Evolutionary conservation across 768 basidiomycete species (phyloP).

Genomic region (Suillus variegatus): DNA sequence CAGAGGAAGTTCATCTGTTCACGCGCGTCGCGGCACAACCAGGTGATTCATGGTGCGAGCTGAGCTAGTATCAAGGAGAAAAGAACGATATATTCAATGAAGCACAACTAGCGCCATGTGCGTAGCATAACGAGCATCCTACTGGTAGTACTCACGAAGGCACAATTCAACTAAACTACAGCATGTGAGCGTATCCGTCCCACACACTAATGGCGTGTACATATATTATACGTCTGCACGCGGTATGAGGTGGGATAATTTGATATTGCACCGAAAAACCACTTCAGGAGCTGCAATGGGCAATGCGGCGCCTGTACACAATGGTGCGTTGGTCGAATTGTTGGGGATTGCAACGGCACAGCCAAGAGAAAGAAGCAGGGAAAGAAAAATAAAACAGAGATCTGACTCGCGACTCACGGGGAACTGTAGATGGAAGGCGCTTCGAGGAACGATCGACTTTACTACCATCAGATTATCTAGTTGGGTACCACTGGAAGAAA

Average conservation of each 20-base stretch:
- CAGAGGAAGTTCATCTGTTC: too few relatives aligned
- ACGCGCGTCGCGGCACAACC: too few relatives aligned
- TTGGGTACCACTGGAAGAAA: too few relatives aligned
- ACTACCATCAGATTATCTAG: too few relatives aligned
- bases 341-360: background rate
- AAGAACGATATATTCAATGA: background rate
- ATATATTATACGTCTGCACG: background rate
- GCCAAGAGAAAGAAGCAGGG: background rate
- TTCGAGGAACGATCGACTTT: too few relatives aligned
- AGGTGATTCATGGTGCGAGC: background rate
- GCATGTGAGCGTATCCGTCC: background rate
- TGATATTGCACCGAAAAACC: constrained; percentile 15
- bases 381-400: background rate
- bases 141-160: background rate
- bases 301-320: constrained; percentile 34
- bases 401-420: background rate
- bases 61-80: background rate
- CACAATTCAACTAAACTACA: background rate
- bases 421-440: background rate
- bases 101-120: background rate
- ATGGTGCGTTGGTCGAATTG: constrained; percentile 21
- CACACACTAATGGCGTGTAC: background rate
- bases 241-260: background rate
- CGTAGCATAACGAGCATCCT: background rate
- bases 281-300: constrained; percentile 35